Evolutionary conservation across 192 early-diverging fungal species (phyloP).

Genomic region (Linnemannia exigua): DNA sequence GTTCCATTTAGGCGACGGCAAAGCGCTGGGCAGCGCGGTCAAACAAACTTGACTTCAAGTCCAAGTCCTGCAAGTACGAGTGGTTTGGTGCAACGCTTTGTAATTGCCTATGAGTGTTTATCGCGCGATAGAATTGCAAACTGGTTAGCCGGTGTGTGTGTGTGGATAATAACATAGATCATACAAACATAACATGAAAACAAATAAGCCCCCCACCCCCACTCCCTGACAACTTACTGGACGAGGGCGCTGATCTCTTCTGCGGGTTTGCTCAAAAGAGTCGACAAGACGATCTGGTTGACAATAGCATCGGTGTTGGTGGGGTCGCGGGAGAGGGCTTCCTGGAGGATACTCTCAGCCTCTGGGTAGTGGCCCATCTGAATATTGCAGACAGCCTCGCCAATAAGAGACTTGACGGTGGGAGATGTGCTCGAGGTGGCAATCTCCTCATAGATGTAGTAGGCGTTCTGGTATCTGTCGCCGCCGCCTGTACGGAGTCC

Average conservation of each 20-base stretch:
- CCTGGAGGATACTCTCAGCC: slow-evolving; percentile 83
- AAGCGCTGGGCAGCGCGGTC: slow-evolving; percentile 75
- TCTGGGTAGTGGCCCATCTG: slow-evolving; percentile 84
- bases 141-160: background rate
- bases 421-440: slow-evolving; percentile 80
- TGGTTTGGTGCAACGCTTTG: slow-evolving; percentile 82
- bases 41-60: slow-evolving; percentile 86
- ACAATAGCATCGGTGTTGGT: slow-evolving; percentile 85
- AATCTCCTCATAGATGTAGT: slow-evolving; percentile 96
- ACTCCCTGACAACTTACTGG: slow-evolving; percentile 61
- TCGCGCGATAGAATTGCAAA: slow-evolving; percentile 5
- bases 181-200: background rate
- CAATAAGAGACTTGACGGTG: slow-evolving; percentile 81
- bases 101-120: slow-evolving; percentile 71
- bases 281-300: slow-evolving; percentile 86
- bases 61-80: slow-evolving; percentile 81
- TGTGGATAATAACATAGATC: background rate
- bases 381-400: slow-evolving; percentile 88
- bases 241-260: slow-evolving; percentile 77
- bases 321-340: slow-evolving; percentile 78
- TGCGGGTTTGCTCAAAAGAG: slow-evolving; percentile 73
- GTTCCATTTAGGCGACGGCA: slow-evolving; percentile 50
- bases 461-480: slow-evolving; percentile 87
- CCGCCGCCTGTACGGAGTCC: slow-evolving; percentile 80
- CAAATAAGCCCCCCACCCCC: too few relatives aligned